Evolutionary conservation across 2,329 filamentous ascomycete genomes (phyloP), one percentile per base, ranked within the genome.

Genomic region (Emericellopsis cladophorae): DNA sequence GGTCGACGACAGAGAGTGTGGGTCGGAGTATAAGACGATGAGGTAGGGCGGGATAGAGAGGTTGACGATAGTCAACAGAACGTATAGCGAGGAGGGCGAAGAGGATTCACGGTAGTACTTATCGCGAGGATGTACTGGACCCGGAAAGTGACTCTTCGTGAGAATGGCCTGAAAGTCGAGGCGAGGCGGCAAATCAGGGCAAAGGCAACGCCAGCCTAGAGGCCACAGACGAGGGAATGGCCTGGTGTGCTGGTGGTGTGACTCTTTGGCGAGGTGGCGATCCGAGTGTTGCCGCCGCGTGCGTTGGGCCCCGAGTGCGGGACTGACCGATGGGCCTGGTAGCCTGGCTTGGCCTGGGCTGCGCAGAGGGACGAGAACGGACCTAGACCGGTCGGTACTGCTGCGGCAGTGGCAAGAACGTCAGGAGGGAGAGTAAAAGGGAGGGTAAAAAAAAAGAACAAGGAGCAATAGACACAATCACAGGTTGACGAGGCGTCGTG

Each of bases 191-290:
- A 41, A 41, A 44, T 38, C 29, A 31, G n/a, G 34, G 33, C 23
- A n/a, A 15, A 15, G 12, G 29, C 15, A n/a, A 26, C 21, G 15
- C 22, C 31, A 35, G 38, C 11, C 24, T n/a, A n/a, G 16, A 18
- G 39, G 24, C 40, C 34, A 42, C 40, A 42, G 40, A 22, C 40
- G 38, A 31, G 40, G 36, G 4, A 39, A 31, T 18, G 18, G 26
- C 16, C 16, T n/a, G 11, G 16, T 26, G 14, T 34, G 31, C n/a
- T 15, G 39, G 44, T 49, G 48, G 50, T 61, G 57, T 61, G 58
- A 61, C 58, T 61, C 58, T 52, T 58, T 49, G 52, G 42, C 51
- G 53, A 59, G 54, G 59, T 56, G 55, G 57, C 56, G 50, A 58
- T 29, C 54, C 49, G 53, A 52, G 44, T 48, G 49, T 53, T 51